Percentiles rank a stretch among this genome's conserved stretches.
Evolutionary conservation across 140 eudicot genomes (phyloP).

Genomic region (Erigeron philadelphicus): DNA sequence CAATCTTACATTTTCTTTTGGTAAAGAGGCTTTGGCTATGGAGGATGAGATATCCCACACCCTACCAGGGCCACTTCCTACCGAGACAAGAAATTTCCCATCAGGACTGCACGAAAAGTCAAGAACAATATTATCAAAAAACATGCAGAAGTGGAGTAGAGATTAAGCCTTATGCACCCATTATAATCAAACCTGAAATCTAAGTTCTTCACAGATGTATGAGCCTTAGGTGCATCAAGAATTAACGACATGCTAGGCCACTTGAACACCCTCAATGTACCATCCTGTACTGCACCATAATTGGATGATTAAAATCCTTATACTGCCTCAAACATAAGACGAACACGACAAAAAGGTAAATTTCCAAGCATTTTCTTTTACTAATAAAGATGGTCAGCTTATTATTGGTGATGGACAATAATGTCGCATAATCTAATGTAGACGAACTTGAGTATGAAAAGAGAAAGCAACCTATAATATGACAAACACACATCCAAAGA

Average conservation of each 20-base stretch:
- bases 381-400: no score
- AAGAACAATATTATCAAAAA: constrained; percentile 18
- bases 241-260: constrained; percentile 72
- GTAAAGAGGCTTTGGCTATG: constrained; percentile 52
- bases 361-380: no score
- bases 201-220: constrained; percentile 70
- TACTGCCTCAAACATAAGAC: not conserved
- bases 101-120: constrained; percentile 52
- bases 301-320: constrained; percentile 22
- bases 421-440: no score
- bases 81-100: constrained; percentile 76
- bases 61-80: constrained; percentile 86
- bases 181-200: constrained; percentile 60
- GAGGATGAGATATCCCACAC: constrained; percentile 69
- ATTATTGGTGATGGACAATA: no score
- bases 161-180: not conserved
- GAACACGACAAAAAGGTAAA: not conserved
- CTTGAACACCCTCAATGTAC: constrained; percentile 74
- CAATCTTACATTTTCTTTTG: constrained; percentile 54
- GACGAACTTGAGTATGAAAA: no score
- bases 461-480: no score
- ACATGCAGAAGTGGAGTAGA: not conserved
- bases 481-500: no score
- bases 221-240: constrained; percentile 53
- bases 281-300: constrained; percentile 80